Base-by-base conservation (phyloP, 495 filamentous ascomycete genomes). In the Aspergillus wentii region DNA sequence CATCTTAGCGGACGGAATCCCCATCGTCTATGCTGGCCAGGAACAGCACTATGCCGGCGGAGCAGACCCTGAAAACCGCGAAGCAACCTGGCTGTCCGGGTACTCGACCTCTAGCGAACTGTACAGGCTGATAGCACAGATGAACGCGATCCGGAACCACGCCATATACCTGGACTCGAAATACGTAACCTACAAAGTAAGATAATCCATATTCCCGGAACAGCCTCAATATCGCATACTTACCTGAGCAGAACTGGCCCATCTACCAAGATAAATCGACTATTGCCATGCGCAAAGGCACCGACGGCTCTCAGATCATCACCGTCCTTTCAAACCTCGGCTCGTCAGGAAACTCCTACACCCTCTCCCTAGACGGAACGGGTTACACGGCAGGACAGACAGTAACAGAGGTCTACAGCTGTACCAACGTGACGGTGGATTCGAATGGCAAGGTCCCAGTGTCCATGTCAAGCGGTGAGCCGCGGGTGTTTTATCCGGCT, bases 21-120 rank as follows among this genome's bases (percentile, higher is more conserved):
- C 80, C 1, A 80, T 83, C 51, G 71, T 72, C 48, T 85, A 84
- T 47, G 66, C 71, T 14, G 86, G 86, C 8, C 83, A 89, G 47
- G 86, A 91, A 54, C 85, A 91, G 46, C 77, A 79, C 38, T 88
- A 79, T 54, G 52, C 54, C 8, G 85, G 86, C 21, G 69, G 69
- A 9, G 65, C 43, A 21, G 82, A 81, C 37, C 85, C 85, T 0
- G 53, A 60, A 30, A 86, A 90, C 52, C 79, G 87, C 25, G 87
- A 91, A 49, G 85, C 85, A 5, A 60, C 81, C 31, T 94, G 87
- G 87, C 54, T 78, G 10, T 80, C 76, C 9, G 65, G 64, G 5
- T 88, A 83, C 57, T 53, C 61, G 26, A 83, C 77, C 9, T 51
- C 48, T 5, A 38, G 27, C 32, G 61, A 79, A n/a, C 62, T 89